Conservation (phyloP, 139 green algal genomes). For the Nannochloris sp. region DNA sequence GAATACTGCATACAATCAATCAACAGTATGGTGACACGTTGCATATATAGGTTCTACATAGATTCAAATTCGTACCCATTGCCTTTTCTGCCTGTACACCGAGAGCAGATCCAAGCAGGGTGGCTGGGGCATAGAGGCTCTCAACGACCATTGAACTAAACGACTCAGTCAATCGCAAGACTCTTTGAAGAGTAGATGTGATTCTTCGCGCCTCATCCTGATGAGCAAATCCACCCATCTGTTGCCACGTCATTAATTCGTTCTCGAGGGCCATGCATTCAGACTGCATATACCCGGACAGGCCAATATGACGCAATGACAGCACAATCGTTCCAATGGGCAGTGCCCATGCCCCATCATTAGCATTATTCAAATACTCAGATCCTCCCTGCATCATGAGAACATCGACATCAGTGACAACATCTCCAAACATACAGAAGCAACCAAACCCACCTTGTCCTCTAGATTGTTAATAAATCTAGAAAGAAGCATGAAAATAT, state of each 20-base stretch:
- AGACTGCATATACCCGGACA: conserved; percentile 36
- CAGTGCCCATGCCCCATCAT: conserved; percentile 52
- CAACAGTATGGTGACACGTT: neutral
- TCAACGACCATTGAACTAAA: conserved; percentile 64
- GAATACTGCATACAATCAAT: conserved; percentile 46
- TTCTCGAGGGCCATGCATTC: conserved; percentile 84
- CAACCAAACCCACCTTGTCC: conserved; percentile 21
- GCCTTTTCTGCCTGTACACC: conserved; percentile 41
- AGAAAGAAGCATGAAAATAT: conserved; percentile 80
- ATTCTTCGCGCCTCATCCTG: conserved; percentile 46
- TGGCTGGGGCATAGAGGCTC: conserved; percentile 34
- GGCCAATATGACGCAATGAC: conserved; percentile 71
- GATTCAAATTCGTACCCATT: neutral
- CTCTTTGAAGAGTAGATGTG: conserved; percentile 73
- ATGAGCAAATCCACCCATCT: conserved; percentile 22
- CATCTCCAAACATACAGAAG: no score
- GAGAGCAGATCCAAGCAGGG: conserved; percentile 58
- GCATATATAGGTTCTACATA: neutral
- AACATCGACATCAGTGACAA: no score
- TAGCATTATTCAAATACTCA: conserved; percentile 30
- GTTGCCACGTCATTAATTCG: conserved; percentile 79
- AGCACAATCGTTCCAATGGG: conserved; percentile 64
- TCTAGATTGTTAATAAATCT: conserved; percentile 63
- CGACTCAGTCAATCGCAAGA: conserved; percentile 59
- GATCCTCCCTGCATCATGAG: conserved; percentile 9